Evolutionary conservation across 2,329 filamentous ascomycete genomes (phyloP), one percentile per base, ranked within the genome.

Genomic region (Fusarium temperatum): DNA sequence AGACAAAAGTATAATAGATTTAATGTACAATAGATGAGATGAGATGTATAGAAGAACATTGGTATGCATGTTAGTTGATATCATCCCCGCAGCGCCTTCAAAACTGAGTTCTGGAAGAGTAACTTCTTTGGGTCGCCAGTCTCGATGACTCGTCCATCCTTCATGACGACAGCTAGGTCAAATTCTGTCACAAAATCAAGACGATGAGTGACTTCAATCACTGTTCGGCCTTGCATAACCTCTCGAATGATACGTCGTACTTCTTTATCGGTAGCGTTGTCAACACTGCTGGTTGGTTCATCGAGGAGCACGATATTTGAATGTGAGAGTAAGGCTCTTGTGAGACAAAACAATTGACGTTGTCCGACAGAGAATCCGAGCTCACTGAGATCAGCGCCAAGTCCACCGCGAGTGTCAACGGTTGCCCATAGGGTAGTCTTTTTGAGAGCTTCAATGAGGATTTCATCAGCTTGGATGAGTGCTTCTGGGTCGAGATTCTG

Each of bases 271-370:
- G 80, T 82, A 5, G 61, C 57, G 11, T 61, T 68, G 28, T 82
- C 81, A 11, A 82, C 73, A 51, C 76, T 81, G 9, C 79, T 81
- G 8, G 78, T 81, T 28, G 80, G 77, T 55, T 82, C 81, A 30
- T 82, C 81, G 0, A 82, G 66, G 2, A 82, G 60, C 0, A 82
- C 44, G 6, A 87, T 74, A 4, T 78, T 80, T 6, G 66, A 63
- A 1, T 44, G 47, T 3, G 54, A 68, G 44, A 88, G 72, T 20
- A 88, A 75, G 1, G 85, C 83, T 55, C 87, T 78, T 1, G 87
- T 85, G 2, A 89, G 78, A 45, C 83, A 84, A 57, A 89, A 85
- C 0, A 89, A 78, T 68, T 88, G 87, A 26, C 81, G 77, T 66
- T 88, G 83, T 2, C 86, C 86, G 32, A 84, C 82, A 0, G 84